These are phyloP conservation scores for Solanum clarkiae DNA, from an alignment of 257 asterid genomes.

Conservation along the genomic window DNA sequence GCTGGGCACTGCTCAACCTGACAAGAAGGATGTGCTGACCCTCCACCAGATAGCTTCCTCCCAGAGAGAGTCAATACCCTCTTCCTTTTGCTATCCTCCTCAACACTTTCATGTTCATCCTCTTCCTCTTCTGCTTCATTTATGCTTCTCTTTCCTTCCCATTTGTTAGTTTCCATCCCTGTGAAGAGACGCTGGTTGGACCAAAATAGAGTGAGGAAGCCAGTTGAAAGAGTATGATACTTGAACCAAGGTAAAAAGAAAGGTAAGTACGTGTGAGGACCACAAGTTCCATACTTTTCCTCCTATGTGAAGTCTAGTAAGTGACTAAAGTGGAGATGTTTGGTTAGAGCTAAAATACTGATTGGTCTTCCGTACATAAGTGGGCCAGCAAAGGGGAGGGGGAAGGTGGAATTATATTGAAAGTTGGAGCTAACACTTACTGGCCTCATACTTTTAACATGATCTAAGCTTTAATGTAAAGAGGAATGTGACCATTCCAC, in stretches of 20 bases:
- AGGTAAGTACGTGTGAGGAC: slow-evolving; percentile 44
- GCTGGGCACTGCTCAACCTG: slow-evolving; percentile 62
- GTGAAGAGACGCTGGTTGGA: slow-evolving; percentile 4
- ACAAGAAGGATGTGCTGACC: slow-evolving; percentile 45
- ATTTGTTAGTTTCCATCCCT: slow-evolving; percentile 50
- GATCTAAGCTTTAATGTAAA: slow-evolving; percentile 19
- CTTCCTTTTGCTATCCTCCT: slow-evolving; percentile 43
- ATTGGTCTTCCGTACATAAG: slow-evolving; percentile 11
- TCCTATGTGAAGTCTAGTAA: slow-evolving; percentile 21
- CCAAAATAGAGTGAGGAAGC: slow-evolving; percentile 16
- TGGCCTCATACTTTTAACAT: slow-evolving; percentile 8
- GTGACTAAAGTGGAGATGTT: slow-evolving; percentile 23
- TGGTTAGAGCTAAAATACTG: slow-evolving; percentile 24
- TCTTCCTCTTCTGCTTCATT: slow-evolving; percentile 36
- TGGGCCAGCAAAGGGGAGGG: background rate
- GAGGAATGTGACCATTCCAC: slow-evolving; percentile 1
- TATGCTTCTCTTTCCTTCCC: slow-evolving; percentile 41
- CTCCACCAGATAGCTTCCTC: slow-evolving; percentile 22
- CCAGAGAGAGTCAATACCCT: slow-evolving; percentile 30
- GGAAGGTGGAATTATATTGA: background rate
- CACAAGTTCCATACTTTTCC: slow-evolving; percentile 48
- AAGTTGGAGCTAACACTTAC: background rate
- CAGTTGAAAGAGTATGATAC: slow-evolving; percentile 15
- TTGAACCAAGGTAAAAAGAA: slow-evolving; percentile 5
- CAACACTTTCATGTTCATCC: slow-evolving; percentile 36